Percentiles rank a stretch among this genome's conserved stretches.
These are phyloP conservation scores for Suhomyces guaymorum DNA, from an alignment of 1,139 yeast genomes.

Conservation along the genomic window DNA sequence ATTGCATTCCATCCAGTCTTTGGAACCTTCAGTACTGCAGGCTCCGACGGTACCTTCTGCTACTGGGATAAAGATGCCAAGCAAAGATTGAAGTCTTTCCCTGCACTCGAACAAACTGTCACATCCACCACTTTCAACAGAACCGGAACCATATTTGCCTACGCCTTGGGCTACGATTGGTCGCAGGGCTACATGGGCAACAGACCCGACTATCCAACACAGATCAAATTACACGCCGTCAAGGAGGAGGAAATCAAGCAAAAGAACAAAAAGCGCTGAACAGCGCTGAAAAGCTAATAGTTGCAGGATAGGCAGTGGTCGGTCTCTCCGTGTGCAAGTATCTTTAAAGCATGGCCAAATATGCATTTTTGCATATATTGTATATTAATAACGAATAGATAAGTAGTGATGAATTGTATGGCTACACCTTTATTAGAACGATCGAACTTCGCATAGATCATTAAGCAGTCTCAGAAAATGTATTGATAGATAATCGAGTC, in stretches of 20 bases:
- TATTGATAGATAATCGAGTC: no score
- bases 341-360: neutral
- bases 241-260: conserved; percentile 87
- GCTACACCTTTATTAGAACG: no score
- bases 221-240: conserved; percentile 79
- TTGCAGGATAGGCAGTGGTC: no score
- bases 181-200: conserved; percentile 82
- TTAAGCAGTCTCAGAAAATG: no score
- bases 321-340: no score
- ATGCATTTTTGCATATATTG: neutral
- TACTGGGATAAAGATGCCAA: conserved; percentile 97
- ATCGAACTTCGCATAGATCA: no score
- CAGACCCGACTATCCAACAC: conserved; percentile 71
- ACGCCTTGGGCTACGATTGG: conserved; percentile 96
- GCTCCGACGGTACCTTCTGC: conserved; percentile 90
- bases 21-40: conserved; percentile 93
- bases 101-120: conserved; percentile 69
- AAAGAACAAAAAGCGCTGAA: conserved; percentile 52
- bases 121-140: conserved; percentile 80
- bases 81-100: conserved; percentile 83
- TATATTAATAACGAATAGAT: neutral
- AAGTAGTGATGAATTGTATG: no score
- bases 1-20: conserved; percentile 85
- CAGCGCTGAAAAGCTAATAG: no score
- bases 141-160: conserved; percentile 83